Base-by-base conservation (phyloP, 1,284 basidiomycete genomes). In the Xerocomus minutiporus region DNA sequence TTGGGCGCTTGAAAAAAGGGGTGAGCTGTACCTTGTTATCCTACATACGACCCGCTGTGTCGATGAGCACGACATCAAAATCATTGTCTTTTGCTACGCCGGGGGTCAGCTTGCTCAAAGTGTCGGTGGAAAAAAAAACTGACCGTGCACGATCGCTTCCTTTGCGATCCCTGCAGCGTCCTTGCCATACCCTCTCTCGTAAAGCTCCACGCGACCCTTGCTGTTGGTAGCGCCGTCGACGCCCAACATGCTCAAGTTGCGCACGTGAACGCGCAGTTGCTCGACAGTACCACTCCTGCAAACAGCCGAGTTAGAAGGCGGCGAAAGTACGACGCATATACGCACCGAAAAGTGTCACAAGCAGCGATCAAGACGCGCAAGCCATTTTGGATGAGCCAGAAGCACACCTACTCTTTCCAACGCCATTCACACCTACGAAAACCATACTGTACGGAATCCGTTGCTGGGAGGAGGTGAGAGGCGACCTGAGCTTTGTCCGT, bases 371-470 rank as follows among this genome's bases (percentile, higher is more conserved):
- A 78, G 20, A 99, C 96, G 29, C 89, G 80, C 40, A 96, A 72
- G 8, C 88, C 87, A 66, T 99, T 99, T 73, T 99, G 96, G 45
- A 99, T 85, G 20, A 99, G 78, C 97, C 97, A 99, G 75, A 99
- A 99, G 72, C 93, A 96, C 46, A 99, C 96, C 74, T 99, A 61
- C 93, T 97, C 75, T 99, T 99, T 48, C 97, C 97, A 20, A 99
- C 97, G 23, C 97, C 97, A 67, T 99, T 99, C 48, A 99, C 97
- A n/a, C 97, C 97, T 41, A 99, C 95, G 68, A 99, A 99, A 0
- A 93, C 88, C 63, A 99, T 91, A 57, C 86, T 86, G 71, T 98
- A 99, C 0, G 94, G 95, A 59, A 86, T 76, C 13, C 90, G 84
- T 62, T 84, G 84, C 61, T 88, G 86, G 28, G 82, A 82, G 1